A percentile compares a stretch with the other conserved stretches of the same genome.
Conservation (phyloP, 805 yeast genomes). For the Wickerhamiella occidentalis region DNA sequence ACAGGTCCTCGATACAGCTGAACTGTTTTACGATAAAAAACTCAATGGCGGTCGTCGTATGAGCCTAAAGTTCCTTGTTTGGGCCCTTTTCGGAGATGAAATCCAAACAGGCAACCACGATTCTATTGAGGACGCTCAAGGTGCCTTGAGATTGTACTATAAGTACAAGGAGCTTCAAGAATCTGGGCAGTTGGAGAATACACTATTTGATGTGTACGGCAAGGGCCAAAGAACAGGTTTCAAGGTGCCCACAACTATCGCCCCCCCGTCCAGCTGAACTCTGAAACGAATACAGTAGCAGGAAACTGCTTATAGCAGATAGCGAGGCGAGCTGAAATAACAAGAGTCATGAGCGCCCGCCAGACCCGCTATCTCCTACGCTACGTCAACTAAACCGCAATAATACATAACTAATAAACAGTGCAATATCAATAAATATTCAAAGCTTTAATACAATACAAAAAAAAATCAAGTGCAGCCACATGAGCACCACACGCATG, state of each 20-base stretch:
- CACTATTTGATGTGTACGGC: conserved; percentile 52
- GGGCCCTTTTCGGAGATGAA: conserved; percentile 55
- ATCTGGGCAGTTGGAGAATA: conserved; percentile 46
- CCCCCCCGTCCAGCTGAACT: too few species aligned
- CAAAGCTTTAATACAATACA: too few species aligned
- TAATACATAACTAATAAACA: too few species aligned
- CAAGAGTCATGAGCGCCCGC: too few species aligned
- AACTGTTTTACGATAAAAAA: conserved; percentile 60
- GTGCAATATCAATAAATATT: too few species aligned
- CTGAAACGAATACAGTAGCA: too few species aligned
- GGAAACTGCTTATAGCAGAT: too few species aligned
- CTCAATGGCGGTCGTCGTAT: conserved; percentile 51
- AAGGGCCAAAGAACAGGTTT: conserved; percentile 30
- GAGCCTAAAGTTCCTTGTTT: conserved; percentile 76
- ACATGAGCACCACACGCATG: too few species aligned
- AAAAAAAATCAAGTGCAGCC: too few species aligned
- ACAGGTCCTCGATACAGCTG: conserved; percentile 86
- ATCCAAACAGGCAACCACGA: conserved; percentile 94
- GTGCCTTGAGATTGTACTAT: conserved; percentile 68
- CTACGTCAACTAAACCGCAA: too few species aligned
- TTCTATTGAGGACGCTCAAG: conserved; percentile 88
- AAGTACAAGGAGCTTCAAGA: conserved; percentile 52
- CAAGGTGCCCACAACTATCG: conserved; percentile 20
- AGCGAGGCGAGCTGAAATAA: too few species aligned
- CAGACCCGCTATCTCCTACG: too few species aligned